Conservation (phyloP, 179 eudicot species). For the Beta macrorhiza region DNA sequence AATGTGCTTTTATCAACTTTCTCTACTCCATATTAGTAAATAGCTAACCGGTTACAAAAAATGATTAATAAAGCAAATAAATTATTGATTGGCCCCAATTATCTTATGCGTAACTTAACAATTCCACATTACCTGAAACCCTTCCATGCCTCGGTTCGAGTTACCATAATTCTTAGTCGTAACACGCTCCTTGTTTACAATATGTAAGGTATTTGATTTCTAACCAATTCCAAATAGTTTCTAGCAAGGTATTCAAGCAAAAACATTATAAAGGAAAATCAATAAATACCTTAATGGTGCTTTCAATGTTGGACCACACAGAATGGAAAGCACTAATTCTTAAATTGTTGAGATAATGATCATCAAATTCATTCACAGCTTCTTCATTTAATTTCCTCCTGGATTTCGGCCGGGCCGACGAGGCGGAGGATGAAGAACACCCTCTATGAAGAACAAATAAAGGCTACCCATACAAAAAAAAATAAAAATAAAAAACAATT, state of each 20-base stretch:
- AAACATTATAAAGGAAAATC: neutral
- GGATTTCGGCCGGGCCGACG: slow-evolving; percentile 33
- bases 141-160: too few relatives aligned
- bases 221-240: too few relatives aligned
- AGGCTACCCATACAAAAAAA: slow-evolving; percentile 37
- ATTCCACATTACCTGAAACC: too few relatives aligned
- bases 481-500: neutral
- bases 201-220: too few relatives aligned
- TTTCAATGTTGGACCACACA: slow-evolving; percentile 68
- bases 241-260: neutral
- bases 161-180: too few relatives aligned
- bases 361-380: slow-evolving; percentile 20
- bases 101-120: too few relatives aligned
- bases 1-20: too few relatives aligned
- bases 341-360: slow-evolving; percentile 21
- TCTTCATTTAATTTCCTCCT: slow-evolving; percentile 35
- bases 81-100: too few relatives aligned
- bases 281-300: slow-evolving; percentile 47
- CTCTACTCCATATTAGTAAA: too few relatives aligned
- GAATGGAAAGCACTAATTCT: slow-evolving; percentile 48
- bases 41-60: too few relatives aligned
- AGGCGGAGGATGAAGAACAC: slow-evolving; percentile 25
- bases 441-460: slow-evolving; percentile 70
- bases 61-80: too few relatives aligned
- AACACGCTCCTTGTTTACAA: too few relatives aligned